Base-by-base conservation (phyloP, 257 asterid genomes). In the Capsicum chinense region DNA sequence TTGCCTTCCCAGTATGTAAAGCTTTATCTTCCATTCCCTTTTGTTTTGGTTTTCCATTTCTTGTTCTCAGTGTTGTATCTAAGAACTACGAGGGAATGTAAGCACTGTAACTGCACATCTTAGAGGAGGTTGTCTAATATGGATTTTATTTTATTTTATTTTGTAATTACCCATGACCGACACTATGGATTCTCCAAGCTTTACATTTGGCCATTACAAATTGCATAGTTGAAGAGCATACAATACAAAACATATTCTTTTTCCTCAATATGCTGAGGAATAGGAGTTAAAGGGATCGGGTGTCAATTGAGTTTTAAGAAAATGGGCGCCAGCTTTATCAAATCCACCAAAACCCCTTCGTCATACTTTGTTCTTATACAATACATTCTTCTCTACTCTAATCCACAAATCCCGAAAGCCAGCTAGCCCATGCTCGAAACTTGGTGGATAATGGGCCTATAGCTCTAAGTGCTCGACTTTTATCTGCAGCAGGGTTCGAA, bases 1-100 rank as follows among this genome's bases (percentile, higher is more conserved):
- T 95, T 79, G 93, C 97, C 60, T 92, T 94, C 82, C 97, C 97
- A 88, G 98, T 95, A 93, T 79, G 95, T 83, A 68, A 56, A 74
- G 7, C 70, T 64, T 21, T 67, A 6, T 52, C 44, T 52, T 14
- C 7, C 74, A 9, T 80, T 6, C 37, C 7, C 71, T 83, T 68
- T 50, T 19, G 19, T 15, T 21, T 62, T 48, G 42, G 57, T 67
- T 64, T 54, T 78, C 35, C 19, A 21, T 57, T 63, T 83, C 60
- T 82, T 12, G 10, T 42, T 11, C 50, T 26, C 5, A 9, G 63
- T 82, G 47, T 70, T 57, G 80, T 48, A 12, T 47, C 63, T 26
- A 78, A 78, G 50, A 78, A 78, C n/a, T 54, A 21, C 19, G 26
- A 78, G 7, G 64, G 47, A 33, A 13, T 78, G 64, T 54, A 1